A percentile compares a stretch with the other conserved stretches of the same genome.
These are phyloP conservation scores for Melanogaster broomeanus DNA, from an alignment of 768 basidiomycete species.

Conservation along the genomic window DNA sequence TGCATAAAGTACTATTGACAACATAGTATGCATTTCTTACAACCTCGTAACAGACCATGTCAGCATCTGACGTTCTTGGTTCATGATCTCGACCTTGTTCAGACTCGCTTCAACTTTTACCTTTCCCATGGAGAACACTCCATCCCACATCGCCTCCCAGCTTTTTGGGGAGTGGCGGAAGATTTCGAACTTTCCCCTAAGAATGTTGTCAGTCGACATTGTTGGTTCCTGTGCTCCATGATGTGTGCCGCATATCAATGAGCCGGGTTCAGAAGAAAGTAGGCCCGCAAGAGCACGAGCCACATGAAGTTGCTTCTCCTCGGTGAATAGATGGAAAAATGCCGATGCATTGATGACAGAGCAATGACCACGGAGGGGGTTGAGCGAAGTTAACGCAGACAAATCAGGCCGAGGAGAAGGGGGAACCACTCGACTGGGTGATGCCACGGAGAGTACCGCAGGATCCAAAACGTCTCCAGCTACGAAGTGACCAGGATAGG, in stretches of 20 bases:
- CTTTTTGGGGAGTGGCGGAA: slow-evolving; percentile 34
- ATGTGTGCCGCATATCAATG: slow-evolving; percentile 48
- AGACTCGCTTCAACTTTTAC: slow-evolving; percentile 29
- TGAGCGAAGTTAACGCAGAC: slow-evolving; percentile 39
- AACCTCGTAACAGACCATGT: neutral
- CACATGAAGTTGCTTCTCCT: slow-evolving; percentile 41
- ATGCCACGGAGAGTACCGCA: slow-evolving; percentile 35
- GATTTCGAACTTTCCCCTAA: neutral
- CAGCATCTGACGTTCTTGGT: neutral
- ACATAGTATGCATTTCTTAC: neutral
- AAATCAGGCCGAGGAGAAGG: slow-evolving; percentile 25
- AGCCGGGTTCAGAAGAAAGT: slow-evolving; percentile 43
- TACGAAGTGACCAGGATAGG: slow-evolving; percentile 54
- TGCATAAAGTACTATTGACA: no score
- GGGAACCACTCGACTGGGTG: slow-evolving; percentile 23
- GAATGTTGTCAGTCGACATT: neutral
- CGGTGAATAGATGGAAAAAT: slow-evolving; percentile 51
- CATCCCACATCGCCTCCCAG: slow-evolving; percentile 38
- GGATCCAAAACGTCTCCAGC: slow-evolving; percentile 54
- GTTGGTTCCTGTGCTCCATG: slow-evolving; percentile 15
- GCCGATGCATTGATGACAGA: slow-evolving; percentile 48
- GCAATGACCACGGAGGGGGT: slow-evolving; percentile 43
- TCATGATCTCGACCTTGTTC: neutral
- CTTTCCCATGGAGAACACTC: slow-evolving; percentile 32
- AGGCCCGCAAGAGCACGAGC: slow-evolving; percentile 43